Evolutionary conservation across 2,329 filamentous ascomycete genomes (phyloP), one percentile per base, ranked within the genome.

Genomic region (Aspergillus versicolor): DNA sequence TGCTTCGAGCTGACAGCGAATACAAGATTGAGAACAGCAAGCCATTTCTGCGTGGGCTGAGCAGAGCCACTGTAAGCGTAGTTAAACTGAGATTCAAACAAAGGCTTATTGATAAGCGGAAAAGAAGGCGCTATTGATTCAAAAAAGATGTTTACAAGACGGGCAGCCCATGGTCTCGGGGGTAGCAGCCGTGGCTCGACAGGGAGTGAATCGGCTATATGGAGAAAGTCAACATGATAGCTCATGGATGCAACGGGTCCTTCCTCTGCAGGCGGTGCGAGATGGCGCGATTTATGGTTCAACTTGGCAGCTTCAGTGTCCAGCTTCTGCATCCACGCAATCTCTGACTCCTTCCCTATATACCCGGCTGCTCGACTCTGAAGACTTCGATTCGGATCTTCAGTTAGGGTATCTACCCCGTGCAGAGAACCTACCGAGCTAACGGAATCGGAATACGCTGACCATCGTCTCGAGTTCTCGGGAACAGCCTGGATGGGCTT

Each of bases 1-100:
- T 75, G 70, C 50, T 68, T 68, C 9, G 73, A 70, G 11, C 68
- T 70, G 45, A 76, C 73, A 9, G 75, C 75, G 60, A 77, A 74
- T 13, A 77, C 72, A 40, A 75, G 59, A 55, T 78, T 77, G 44
- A 77, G 53, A 27, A 75, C 73, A 3, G 75, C 71, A 38, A 76
- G 65, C 72, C 72, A 74, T 59, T 70, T 70, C 22, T 67, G 65
- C 2, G 71, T 67, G 2, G 73, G 70, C 53, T 66, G 62, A 7
- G 13, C 9, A 5, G 68, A 60, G 38, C 63, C 52, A 13, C 62
- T 56, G 19, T 53, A 55, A n/a, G 63, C 60, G 38, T 64, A 69
- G 30, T 70, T 69, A 7, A 65, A 64, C 48, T 76, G 73, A 19
- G 58, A 61, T 27, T 68, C 62, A 47, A 78, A 76, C n/a, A 70